Evolutionary conservation across 2,329 filamentous ascomycete species (phyloP).

Genomic region (Fusarium secorum): DNA sequence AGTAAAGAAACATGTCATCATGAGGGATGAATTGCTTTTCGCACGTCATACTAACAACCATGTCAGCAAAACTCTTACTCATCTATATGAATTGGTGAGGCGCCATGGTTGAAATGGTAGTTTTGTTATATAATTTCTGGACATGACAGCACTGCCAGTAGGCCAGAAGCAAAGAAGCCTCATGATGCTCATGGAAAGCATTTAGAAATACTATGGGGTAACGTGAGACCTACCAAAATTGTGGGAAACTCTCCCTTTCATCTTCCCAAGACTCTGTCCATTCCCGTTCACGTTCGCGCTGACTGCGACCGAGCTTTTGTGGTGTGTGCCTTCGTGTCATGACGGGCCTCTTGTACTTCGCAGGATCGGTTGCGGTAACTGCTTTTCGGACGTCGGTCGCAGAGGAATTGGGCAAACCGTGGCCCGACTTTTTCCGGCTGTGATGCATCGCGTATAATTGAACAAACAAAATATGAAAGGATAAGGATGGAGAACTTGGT

Average conservation of each 20-base stretch:
- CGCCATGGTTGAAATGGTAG: background rate
- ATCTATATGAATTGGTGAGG: background rate
- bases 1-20: constrained; percentile 67
- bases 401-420: constrained; percentile 60
- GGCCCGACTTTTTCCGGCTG: constrained; percentile 64
- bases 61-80: constrained; percentile 28
- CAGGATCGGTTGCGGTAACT: constrained; percentile 54
- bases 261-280: constrained; percentile 62
- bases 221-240: constrained; percentile 65
- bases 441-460: constrained; percentile 58
- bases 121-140: constrained; percentile 20
- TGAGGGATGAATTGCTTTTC: constrained; percentile 71
- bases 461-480: constrained; percentile 3
- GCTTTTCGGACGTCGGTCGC: constrained; percentile 64
- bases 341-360: constrained; percentile 58
- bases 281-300: constrained; percentile 60
- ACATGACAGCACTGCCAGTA: constrained; percentile 28
- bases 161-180: constrained; percentile 28
- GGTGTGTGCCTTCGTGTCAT: constrained; percentile 56
- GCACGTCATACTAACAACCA: constrained; percentile 65
- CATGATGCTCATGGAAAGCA: constrained; percentile 16
- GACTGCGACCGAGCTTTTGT: constrained; percentile 60
- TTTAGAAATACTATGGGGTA: constrained; percentile 4
- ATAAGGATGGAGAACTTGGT: constrained; percentile 14
- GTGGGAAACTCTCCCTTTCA: constrained; percentile 69